These are phyloP conservation scores for Kwoniella europaea DNA, from an alignment of 768 basidiomycete genomes.

Conservation along the genomic window DNA sequence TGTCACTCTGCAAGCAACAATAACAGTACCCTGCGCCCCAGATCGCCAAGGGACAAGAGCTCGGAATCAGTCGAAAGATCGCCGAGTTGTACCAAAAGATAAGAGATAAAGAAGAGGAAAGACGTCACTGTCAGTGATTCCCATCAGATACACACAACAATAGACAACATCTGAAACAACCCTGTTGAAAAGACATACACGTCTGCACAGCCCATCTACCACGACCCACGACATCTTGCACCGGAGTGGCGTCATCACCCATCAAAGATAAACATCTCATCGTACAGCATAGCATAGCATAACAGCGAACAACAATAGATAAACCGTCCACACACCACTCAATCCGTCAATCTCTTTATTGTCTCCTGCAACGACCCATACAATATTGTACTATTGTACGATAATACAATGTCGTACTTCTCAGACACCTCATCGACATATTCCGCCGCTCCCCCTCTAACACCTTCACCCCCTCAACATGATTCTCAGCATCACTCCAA, in stretches of 20 bases:
- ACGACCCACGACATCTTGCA: neutral
- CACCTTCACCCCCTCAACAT: slow-evolving; percentile 14
- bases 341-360: neutral
- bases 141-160: slow-evolving; percentile 1
- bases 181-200: neutral
- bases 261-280: neutral
- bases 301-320: neutral
- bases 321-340: neutral
- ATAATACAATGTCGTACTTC: slow-evolving; percentile 24
- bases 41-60: neutral
- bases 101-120: neutral
- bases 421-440: slow-evolving; percentile 22
- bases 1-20: neutral
- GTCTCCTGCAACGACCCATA: neutral
- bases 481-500: neutral
- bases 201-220: neutral
- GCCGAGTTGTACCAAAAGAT: neutral
- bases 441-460: slow-evolving; percentile 17
- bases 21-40: neutral
- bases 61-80: neutral
- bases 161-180: slow-evolving; percentile 1
- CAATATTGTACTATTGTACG: neutral
- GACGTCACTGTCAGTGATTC: neutral
- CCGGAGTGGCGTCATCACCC: neutral
- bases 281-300: neutral